phyloP scores from a whole-genome alignment of 2,329 filamentous ascomycete genomes.

The Xylaria sp. region DNA sequence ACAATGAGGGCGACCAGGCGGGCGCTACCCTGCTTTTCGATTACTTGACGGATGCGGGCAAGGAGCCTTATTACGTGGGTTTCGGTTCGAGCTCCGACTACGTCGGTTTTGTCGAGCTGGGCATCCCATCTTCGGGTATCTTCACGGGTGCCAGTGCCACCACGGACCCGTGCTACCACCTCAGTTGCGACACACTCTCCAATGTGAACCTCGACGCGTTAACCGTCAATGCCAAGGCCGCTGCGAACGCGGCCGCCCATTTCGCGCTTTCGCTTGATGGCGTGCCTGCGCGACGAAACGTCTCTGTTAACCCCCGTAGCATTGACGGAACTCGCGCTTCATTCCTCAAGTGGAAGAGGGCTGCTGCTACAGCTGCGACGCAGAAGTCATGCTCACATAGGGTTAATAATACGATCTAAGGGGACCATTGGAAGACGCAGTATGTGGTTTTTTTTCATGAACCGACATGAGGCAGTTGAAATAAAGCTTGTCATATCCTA shows the following conservation, averaged over 20 bases:
- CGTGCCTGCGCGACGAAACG: conserved; percentile 26
- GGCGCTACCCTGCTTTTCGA: conserved; percentile 45
- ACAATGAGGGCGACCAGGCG: conserved; percentile 44
- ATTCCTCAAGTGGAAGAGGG: conserved; percentile 30
- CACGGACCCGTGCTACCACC: conserved; percentile 48
- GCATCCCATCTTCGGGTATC: conserved; percentile 49
- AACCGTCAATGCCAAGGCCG: conserved; percentile 49
- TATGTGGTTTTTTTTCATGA: too few relatives aligned
- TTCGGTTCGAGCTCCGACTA: conserved; percentile 50
- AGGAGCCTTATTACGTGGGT: conserved; percentile 41
- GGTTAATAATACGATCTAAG: conserved; percentile 22
- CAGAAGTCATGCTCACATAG: conserved; percentile 31
- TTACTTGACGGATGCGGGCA: conserved; percentile 45
- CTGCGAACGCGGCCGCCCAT: conserved; percentile 56
- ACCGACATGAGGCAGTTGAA: too few relatives aligned
- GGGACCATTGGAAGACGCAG: too few relatives aligned
- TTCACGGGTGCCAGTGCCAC: conserved; percentile 48
- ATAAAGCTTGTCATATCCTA: too few relatives aligned
- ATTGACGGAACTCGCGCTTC: conserved; percentile 18
- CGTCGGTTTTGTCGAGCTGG: conserved; percentile 47
- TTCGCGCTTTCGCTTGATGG: conserved; percentile 31
- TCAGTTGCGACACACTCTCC: conserved; percentile 47
- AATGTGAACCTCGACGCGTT: conserved; percentile 51
- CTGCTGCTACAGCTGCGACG: conserved; percentile 19
- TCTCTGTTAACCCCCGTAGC: conserved; percentile 17